A percentile compares a stretch with the other conserved stretches of the same genome.
phyloP scores from a whole-genome alignment of 176 grass and related monocot genomes.

The Coix lacrymajobi region DNA sequence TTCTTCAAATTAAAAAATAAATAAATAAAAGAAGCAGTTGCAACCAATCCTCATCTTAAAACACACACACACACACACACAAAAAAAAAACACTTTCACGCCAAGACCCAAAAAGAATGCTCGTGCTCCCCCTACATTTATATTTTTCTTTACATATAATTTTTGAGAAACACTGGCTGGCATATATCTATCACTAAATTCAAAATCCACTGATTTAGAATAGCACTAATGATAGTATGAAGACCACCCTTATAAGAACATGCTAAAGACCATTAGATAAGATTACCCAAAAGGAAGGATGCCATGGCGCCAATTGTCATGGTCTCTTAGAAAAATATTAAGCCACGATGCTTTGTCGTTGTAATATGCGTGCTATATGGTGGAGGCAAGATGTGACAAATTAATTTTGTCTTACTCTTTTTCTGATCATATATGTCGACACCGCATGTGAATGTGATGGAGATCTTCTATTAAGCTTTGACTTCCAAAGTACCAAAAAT shows the following conservation, averaged over 20 bases:
- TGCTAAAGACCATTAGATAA: background rate
- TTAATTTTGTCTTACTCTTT: background rate
- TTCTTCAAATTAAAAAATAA: conserved; percentile 3
- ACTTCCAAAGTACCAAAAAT: conserved; percentile 8
- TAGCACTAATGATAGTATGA: background rate
- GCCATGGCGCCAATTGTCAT: background rate
- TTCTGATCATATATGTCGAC: background rate
- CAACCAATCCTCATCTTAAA: background rate
- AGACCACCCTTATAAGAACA: background rate
- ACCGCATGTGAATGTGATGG: conserved; percentile 18
- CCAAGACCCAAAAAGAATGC: background rate
- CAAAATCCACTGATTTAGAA: background rate
- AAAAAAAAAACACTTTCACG: background rate
- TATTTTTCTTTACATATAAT: background rate
- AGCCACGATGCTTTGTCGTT: background rate
- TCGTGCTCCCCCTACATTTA: background rate
- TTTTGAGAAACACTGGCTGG: background rate
- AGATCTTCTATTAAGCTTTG: conserved; percentile 20
- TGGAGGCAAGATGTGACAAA: background rate
- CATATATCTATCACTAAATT: background rate
- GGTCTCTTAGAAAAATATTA: background rate
- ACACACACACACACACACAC: background rate
- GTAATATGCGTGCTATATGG: background rate
- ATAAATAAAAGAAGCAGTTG: background rate
- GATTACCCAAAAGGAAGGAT: conserved; percentile 3